Base-by-base conservation (phyloP, 1,284 basidiomycete genomes). In the Rhizoctonia solani region DNA sequence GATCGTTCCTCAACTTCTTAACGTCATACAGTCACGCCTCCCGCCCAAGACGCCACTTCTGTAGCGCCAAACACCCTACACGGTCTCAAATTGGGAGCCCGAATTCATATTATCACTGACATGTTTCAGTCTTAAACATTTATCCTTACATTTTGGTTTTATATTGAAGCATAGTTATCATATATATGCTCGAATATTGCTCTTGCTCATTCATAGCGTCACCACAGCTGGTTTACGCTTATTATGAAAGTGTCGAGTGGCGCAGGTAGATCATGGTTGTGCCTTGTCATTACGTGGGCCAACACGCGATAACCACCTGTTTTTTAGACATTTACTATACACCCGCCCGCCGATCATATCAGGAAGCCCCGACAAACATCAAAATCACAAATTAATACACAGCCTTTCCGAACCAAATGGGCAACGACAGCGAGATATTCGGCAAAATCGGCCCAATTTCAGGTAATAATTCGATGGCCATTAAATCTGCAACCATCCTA, bases 401-500 rank as follows among this genome's bases (percentile, higher is more conserved):
- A 9, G 55, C 13, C 27, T 47, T 14, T 16, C 55, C 55, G 16
- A 27, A 46, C 55, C 55, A 58, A 19, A 58, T 58, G 14, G 27
- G 27, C 41, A 27, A 47, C 3, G 55, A 58, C 27, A 46, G 23
- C n/a, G 41, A 44, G 6, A 58, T 13, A 27, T 58, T 47, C 5
- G 55, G 55, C 21, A 47, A n/a, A 34, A 58, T 58, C 27, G 55
- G 55, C 3, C 55, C 42, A 11, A 58, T n/a, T 11, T 46, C 42
- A 19, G 42, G 55, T 19, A 32, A n/a, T 6, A 58, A 41, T 23
- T 47, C 23, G 23, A 58, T 29, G 30, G 42, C 55, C 71, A 81
- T 72, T 37, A 81, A 74, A 67, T 81, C 77, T 5, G 79, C 80
- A 0, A 80, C 73, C 78, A 80, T 79, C 55, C 80, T 79, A 44